Evolutionary conservation across 1,284 basidiomycete species (phyloP).

Genomic region (Leccinum griseonigrum): DNA sequence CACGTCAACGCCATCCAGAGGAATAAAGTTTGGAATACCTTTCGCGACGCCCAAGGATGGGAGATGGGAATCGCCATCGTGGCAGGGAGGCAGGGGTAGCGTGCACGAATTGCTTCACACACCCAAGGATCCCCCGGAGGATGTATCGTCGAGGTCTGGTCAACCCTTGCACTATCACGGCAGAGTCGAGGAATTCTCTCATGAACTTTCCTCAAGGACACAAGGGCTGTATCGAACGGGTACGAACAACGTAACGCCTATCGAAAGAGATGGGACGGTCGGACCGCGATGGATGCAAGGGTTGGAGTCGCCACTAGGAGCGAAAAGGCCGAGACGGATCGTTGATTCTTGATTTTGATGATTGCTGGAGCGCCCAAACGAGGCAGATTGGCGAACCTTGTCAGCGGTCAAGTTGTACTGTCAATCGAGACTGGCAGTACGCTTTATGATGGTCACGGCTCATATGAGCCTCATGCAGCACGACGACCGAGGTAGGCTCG

Average conservation of each 20-base stretch:
- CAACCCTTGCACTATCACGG: slow-evolving; percentile 11
- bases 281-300: slow-evolving; percentile 23
- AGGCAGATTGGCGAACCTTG: neutral
- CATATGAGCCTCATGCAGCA: neutral
- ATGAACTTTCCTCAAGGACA: slow-evolving; percentile 16
- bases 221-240: slow-evolving; percentile 12
- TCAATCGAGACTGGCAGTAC: neutral
- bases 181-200: slow-evolving; percentile 18
- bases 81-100: slow-evolving; percentile 29
- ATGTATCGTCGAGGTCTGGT: slow-evolving; percentile 11
- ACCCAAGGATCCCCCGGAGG: slow-evolving; percentile 36
- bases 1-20: slow-evolving; percentile 69
- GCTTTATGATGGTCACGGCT: neutral
- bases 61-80: slow-evolving; percentile 35
- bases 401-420: neutral
- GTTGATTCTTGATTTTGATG: slow-evolving; percentile 15
- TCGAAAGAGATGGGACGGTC: slow-evolving; percentile 20
- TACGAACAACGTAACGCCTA: slow-evolving; percentile 25
- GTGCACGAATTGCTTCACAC: slow-evolving; percentile 47
- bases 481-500: slow-evolving; percentile 5
- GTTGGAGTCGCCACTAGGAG: slow-evolving; percentile 28
- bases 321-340: slow-evolving; percentile 26
- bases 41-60: slow-evolving; percentile 61
- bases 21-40: slow-evolving; percentile 53
- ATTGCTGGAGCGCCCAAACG: neutral